Percentiles rank a stretch among this genome's conserved stretches.
Conservation (phyloP, 2,329 filamentous ascomycete genomes). For the Paecilomyces niveus region DNA sequence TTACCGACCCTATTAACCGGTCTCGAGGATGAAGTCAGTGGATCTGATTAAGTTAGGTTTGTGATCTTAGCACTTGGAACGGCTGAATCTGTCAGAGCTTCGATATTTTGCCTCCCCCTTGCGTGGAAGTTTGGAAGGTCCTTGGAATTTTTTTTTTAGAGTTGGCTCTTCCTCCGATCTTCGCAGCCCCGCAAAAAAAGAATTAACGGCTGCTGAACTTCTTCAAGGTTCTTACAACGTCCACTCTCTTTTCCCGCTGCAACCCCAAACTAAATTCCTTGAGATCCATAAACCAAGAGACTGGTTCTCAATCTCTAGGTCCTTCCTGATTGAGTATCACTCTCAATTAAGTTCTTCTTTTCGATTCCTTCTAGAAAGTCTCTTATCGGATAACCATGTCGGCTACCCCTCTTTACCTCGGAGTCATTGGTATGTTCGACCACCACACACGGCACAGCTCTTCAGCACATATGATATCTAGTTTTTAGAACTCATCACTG, state of each 20-base stretch:
- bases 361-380: neutral
- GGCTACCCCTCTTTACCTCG: slow-evolving; percentile 33
- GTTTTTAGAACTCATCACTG: neutral
- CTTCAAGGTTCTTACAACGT: neutral
- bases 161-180: neutral
- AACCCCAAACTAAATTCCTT: neutral
- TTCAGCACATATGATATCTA: neutral
- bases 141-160: neutral
- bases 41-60: neutral
- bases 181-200: slow-evolving; percentile 2
- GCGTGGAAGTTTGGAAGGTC: neutral
- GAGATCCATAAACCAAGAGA: neutral
- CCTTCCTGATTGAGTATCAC: neutral
- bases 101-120: neutral
- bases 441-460: neutral
- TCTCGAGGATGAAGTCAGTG: neutral
- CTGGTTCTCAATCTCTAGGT: neutral
- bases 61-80: neutral
- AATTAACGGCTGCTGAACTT: neutral
- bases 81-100: neutral
- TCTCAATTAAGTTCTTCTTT: neutral
- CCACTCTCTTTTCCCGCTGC: neutral
- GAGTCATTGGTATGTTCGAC: slow-evolving; percentile 30
- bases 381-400: slow-evolving; percentile 18
- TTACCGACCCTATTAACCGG: neutral